Evolutionary conservation across 257 asterid genomes (phyloP).

Genomic region (Rubia yunnanensis): DNA sequence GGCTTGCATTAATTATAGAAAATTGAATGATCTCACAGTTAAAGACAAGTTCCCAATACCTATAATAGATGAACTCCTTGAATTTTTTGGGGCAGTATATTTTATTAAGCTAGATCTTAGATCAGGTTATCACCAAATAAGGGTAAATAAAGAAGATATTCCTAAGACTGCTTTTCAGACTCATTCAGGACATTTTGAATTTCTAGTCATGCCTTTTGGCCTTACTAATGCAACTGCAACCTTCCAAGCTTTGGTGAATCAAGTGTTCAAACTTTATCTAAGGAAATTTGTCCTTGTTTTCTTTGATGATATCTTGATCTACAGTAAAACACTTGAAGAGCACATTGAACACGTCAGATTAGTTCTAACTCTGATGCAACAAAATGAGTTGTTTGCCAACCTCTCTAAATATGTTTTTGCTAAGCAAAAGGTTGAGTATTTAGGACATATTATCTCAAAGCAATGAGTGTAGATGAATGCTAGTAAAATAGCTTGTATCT

Average conservation of each 20-base stretch:
- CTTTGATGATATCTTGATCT: background rate
- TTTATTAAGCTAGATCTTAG: background rate
- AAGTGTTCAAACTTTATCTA: background rate
- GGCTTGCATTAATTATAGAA: background rate
- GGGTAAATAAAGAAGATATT: background rate
- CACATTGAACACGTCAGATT: background rate
- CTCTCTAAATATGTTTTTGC: background rate
- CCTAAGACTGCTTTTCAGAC: background rate
- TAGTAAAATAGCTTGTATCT: too few relatives aligned
- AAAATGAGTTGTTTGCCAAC: background rate
- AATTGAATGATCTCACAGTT: too few relatives aligned
- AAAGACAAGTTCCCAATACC: background rate
- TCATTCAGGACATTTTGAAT: constrained; percentile 5
- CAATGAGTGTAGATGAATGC: background rate
- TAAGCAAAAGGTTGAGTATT: background rate
- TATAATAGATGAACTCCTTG: background rate
- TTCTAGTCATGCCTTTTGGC: background rate
- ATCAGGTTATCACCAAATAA: background rate
- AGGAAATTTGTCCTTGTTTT: background rate
- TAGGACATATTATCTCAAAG: background rate
- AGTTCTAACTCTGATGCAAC: background rate
- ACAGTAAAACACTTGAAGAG: background rate
- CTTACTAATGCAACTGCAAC: constrained; percentile 9
- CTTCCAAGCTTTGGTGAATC: constrained; percentile 8
- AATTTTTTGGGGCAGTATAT: background rate